Base-by-base conservation (phyloP, 495 filamentous ascomycete genomes). In the Evansstolkia leycettana region DNA sequence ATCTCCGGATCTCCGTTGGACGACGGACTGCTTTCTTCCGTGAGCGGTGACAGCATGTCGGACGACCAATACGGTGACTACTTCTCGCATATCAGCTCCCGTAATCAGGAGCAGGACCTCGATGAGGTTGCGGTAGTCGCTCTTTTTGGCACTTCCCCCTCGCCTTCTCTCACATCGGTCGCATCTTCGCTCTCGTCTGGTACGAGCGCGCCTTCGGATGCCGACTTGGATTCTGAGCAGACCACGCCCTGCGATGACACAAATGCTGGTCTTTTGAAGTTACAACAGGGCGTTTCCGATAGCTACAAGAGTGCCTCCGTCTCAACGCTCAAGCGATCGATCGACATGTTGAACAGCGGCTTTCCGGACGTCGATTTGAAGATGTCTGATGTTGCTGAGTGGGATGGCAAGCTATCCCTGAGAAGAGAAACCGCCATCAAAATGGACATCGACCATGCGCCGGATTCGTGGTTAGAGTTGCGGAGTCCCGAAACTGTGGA, bases 401-500 rank as follows among this genome's bases (percentile, higher is more conserved):
- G 45, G 20, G 64, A 64, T 14, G 54, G 50, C 36, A 60, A 60
- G 24, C 43, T 67, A 18, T 56, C 50, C 11, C 43, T 66, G 37
- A 50, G 51, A 9, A 51, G 60, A 20, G 51, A 67, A 38, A 57
- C 73, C 34, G 17, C 56, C 8, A 47, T 75, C 24, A 70, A 75
- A 37, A 43, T 54, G 40, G 44, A 54, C 14, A 30, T 48, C 11
- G 62, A 62, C 33, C 49, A 53, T 32, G 36, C 44, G 13, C 52
- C 65, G 34, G 60, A 61, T 37, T 67, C 64, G 15, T 65, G 60
- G 60, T 50, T 78, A 59, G 81, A 86, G 42, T 64, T 82, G 43
- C 69, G 76, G 40, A 89, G 79, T 55, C 87, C 86, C 0, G 90
- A 96, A 58, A 84, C 74, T 35, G 76, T 98, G 33, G 84, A 85